A percentile compares a stretch with the other conserved stretches of the same genome.
phyloP scores from a whole-genome alignment of 495 filamentous ascomycete genomes.

The Penicillium pulvis region DNA sequence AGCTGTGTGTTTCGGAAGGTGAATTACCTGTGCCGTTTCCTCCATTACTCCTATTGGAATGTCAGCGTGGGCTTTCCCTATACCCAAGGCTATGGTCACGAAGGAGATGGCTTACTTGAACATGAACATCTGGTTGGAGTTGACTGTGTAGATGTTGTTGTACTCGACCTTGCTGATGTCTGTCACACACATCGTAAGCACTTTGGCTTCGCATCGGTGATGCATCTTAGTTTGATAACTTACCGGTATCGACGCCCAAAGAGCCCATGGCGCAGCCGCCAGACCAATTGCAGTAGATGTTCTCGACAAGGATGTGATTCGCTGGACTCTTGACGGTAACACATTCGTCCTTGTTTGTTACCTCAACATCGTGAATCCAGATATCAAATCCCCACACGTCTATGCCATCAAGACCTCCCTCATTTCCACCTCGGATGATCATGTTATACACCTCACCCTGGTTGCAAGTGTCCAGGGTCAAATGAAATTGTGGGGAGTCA shows the following conservation, averaged over 20 bases:
- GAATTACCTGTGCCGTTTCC: constrained; percentile 43
- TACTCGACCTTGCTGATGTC: constrained; percentile 43
- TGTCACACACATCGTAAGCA: neutral
- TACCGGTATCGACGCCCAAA: constrained; percentile 29
- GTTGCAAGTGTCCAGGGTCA: constrained; percentile 42
- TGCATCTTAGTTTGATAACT: neutral
- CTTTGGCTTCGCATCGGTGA: neutral
- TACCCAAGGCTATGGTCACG: neutral
- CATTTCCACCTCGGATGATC: constrained; percentile 43
- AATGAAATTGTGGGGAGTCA: constrained; percentile 48
- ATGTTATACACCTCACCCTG: constrained; percentile 50
- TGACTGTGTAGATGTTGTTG: constrained; percentile 45
- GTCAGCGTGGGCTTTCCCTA: constrained; percentile 1
- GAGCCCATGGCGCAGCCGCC: constrained; percentile 53
- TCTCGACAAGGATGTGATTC: constrained; percentile 50
- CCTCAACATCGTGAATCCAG: constrained; percentile 50
- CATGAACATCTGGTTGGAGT: constrained; percentile 59
- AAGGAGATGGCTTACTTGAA: constrained; percentile 39
- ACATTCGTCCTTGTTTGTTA: constrained; percentile 53
- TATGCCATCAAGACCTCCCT: constrained; percentile 47
- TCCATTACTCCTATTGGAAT: constrained; percentile 35
- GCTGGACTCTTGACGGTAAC: constrained; percentile 45
- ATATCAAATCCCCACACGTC: constrained; percentile 47
- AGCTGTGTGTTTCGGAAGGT: neutral
- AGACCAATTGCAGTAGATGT: constrained; percentile 54